These are phyloP conservation scores for Gaertneriomyces sp. DNA, from an alignment of 192 early-diverging fungal genomes.

Conservation along the genomic window DNA sequence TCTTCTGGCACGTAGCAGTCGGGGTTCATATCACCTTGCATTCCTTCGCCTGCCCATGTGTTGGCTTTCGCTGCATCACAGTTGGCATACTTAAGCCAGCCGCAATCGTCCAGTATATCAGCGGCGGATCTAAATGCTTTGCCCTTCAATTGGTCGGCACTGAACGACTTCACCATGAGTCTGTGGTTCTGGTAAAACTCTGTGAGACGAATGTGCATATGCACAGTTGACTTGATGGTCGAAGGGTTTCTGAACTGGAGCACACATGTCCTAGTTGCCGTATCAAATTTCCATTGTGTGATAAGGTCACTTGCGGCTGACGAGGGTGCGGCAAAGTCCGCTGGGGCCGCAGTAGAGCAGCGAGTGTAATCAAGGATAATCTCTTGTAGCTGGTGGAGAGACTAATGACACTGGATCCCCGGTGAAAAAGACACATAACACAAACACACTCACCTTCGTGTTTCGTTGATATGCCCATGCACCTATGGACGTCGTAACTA, in stretches of 20 bases:
- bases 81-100: constrained; percentile 27
- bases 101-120: constrained; percentile 20
- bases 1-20: constrained; percentile 20
- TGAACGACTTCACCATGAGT: constrained; percentile 85
- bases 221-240: constrained; percentile 72
- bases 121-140: background rate
- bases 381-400: constrained; percentile 63
- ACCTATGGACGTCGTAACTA: constrained; percentile 24
- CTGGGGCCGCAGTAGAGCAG: constrained; percentile 44
- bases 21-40: constrained; percentile 25
- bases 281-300: constrained; percentile 47
- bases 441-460: background rate
- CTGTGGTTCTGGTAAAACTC: constrained; percentile 99
- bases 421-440: background rate
- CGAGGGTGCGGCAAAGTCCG: constrained; percentile 17
- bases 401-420: no score
- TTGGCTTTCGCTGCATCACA: constrained; percentile 8
- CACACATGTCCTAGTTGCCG: constrained; percentile 57
- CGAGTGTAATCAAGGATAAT: constrained; percentile 89
- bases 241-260: constrained; percentile 65
- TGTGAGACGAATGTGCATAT: constrained; percentile 89
- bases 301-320: constrained; percentile 7
- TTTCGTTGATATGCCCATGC: constrained; percentile 6
- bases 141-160: constrained; percentile 69
- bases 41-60: background rate